Evolutionary conservation across 306 rosid species (phyloP), one percentile per base, ranked within the genome.

Genomic region (Bauhinia variegata): DNA sequence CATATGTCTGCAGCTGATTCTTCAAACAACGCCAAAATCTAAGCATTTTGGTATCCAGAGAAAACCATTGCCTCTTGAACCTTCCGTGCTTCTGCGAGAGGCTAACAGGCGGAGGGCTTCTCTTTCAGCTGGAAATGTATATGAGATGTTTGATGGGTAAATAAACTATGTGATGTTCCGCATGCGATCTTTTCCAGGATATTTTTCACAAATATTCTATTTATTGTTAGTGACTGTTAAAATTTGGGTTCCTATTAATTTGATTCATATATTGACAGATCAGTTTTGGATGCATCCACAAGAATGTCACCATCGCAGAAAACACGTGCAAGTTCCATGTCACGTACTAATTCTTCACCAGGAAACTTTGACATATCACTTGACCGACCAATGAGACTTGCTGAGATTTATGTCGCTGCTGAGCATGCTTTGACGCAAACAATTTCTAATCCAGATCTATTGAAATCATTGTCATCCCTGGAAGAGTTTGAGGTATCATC

Each of bases 91-190:
- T 64, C 80, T 93, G 69, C 92, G 96, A 42, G 99, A 90, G 83
- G 99, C 97, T 46, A 93, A 93, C 78, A 84, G 99, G 48, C 83
- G 97, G 68, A 90, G 99, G 72, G 99, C 99, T 74, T 90, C 97
- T 41, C 97, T 93, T 77, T 93, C 99, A 49, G 97, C 87, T 16
- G 97, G 99, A 75, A 93, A 82, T 80, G 56, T 75, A 71, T 54
- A 72, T 61, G 99, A 93, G 79, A 77, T 88, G 88, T 80, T 84
- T 72, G 98, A 88, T 63, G 86, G 95, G 97, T 86, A 86, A 82
- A 75, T 64, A 55, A 89, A 72, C 63, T 67, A 30, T 65, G 55
- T n/a, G n/a, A n/a, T n/a, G n/a, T n/a, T n/a, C n/a, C n/a, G n/a
- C 44, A 68, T 79, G 12, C 55, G 63, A 57, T 74, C 66, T n/a